Percentiles rank a stretch among this genome's conserved stretches.
These are phyloP conservation scores for Penicillium subrubescens DNA, from an alignment of 495 filamentous ascomycete species.

Conservation along the genomic window DNA sequence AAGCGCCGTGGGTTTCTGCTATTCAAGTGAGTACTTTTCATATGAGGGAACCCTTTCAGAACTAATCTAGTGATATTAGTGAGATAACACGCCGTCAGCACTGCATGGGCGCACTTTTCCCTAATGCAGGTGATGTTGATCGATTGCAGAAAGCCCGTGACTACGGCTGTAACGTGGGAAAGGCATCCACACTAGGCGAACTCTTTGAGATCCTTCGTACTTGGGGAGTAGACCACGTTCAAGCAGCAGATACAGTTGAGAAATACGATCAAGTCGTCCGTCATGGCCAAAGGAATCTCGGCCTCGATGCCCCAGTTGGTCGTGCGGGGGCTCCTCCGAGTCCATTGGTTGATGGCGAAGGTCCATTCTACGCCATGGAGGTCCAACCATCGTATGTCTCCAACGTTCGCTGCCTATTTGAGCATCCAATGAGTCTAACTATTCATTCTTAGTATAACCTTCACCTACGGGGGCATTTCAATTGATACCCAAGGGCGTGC, in stretches of 20 bases:
- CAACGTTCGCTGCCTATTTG: not conserved
- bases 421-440: not conserved
- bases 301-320: slow-evolving; percentile 21
- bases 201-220: slow-evolving; percentile 15
- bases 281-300: slow-evolving; percentile 5
- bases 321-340: slow-evolving; percentile 12
- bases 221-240: slow-evolving; percentile 22
- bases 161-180: slow-evolving; percentile 30
- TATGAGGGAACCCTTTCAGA: not conserved
- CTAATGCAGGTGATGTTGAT: slow-evolving; percentile 31
- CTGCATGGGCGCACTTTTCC: slow-evolving; percentile 25
- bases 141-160: slow-evolving; percentile 30
- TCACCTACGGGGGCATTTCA: slow-evolving; percentile 29
- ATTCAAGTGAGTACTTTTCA: slow-evolving; percentile 23
- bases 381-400: slow-evolving; percentile 31
- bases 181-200: slow-evolving; percentile 16
- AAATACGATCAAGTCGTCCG: slow-evolving; percentile 22
- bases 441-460: slow-evolving; percentile 25
- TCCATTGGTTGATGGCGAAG: slow-evolving; percentile 28
- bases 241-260: slow-evolving; percentile 18
- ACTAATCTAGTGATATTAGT: not conserved
- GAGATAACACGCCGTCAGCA: slow-evolving; percentile 27
- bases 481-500: slow-evolving; percentile 27
- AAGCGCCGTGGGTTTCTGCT: slow-evolving; percentile 30
- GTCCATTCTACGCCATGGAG: slow-evolving; percentile 31